Evolutionary conservation across 495 filamentous ascomycete species (phyloP).

Genomic region (Podospora australis): DNA sequence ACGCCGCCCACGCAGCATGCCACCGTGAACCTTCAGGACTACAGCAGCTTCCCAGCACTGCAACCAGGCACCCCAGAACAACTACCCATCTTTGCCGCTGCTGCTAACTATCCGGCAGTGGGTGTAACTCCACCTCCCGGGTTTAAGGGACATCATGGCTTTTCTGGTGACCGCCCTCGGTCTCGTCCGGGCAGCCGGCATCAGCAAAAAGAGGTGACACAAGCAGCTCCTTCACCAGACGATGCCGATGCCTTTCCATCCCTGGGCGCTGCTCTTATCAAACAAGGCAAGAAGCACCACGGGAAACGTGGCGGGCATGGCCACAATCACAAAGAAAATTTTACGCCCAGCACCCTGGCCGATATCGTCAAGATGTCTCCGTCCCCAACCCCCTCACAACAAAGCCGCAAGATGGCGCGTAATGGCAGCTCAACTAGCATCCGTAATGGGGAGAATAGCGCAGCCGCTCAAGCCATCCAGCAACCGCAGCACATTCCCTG

Average conservation of each 20-base stretch:
- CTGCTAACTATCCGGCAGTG: slow-evolving; percentile 44
- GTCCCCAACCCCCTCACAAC: slow-evolving; percentile 53
- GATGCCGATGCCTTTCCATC: slow-evolving; percentile 95
- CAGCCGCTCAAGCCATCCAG: slow-evolving; percentile 74
- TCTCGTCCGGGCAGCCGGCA: slow-evolving; percentile 87
- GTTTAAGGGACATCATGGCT: slow-evolving; percentile 46
- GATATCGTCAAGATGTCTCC: slow-evolving; percentile 93
- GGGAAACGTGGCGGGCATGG: slow-evolving; percentile 75
- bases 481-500: slow-evolving; percentile 90
- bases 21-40: slow-evolving; percentile 79
- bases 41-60: slow-evolving; percentile 81
- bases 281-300: slow-evolving; percentile 80
- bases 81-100: slow-evolving; percentile 43
- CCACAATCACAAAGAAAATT: slow-evolving; percentile 65
- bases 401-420: slow-evolving; percentile 44
- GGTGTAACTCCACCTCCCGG: slow-evolving; percentile 56
- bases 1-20: slow-evolving; percentile 53
- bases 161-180: slow-evolving; percentile 57
- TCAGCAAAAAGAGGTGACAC: slow-evolving; percentile 60
- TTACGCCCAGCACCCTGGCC: slow-evolving; percentile 71
- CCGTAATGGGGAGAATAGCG: slow-evolving; percentile 67
- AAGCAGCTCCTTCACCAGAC: slow-evolving; percentile 71
- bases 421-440: slow-evolving; percentile 50
- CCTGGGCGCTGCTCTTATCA: slow-evolving; percentile 72
- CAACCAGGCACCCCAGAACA: slow-evolving; percentile 58